Base-by-base conservation (phyloP, 2,329 filamentous ascomycete genomes). In the Fusarium sp. region DNA sequence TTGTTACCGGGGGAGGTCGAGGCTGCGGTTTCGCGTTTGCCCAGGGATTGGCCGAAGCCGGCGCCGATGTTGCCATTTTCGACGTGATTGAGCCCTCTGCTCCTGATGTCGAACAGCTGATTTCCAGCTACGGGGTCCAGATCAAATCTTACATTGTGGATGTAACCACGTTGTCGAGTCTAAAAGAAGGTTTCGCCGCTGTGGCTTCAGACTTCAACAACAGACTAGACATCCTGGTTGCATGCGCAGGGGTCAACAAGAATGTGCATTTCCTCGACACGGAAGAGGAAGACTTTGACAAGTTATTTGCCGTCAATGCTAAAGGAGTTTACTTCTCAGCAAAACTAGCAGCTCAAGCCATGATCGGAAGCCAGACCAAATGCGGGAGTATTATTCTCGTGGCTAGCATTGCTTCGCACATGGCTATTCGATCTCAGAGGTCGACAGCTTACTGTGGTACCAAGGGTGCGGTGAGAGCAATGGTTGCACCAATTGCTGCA, bases 301-400 rank as follows among this genome's bases (percentile, higher is more conserved):
- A 84, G 57, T 86, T 90, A 25, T 90, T 92, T 74, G 84, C 85
- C 54, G 89, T 92, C 58, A 92, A 93, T 72, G 89, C 92, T 63
- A 90, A 90, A 80, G 87, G 87, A 7, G 86, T 92, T 46, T 93
- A 88, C 80, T 82, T 88, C 52, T 88, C 88, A 0, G 86, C 86
- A 0, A 84, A 87, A 70, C 72, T 85, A 13, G 86, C 84, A 4
- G 86, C 85, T 0, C 81, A 83, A 62, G 82, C 84, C 33, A 88
- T 89, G 83, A 85, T 88, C 36, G 79, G 81, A 2, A 88, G 85
- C 69, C 82, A 82, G 4, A 87, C 86, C 1, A 83, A 82, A 59
- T 82, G 82, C 57, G 86, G 86, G 1, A 87, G 86, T 62, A 88
- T 88, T 57, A 81, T 89, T 15, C 76, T 88, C 7, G 84, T 88